These are phyloP conservation scores for Hansenula lynferdii DNA, from an alignment of 1,139 yeast genomes.

Conservation along the genomic window DNA sequence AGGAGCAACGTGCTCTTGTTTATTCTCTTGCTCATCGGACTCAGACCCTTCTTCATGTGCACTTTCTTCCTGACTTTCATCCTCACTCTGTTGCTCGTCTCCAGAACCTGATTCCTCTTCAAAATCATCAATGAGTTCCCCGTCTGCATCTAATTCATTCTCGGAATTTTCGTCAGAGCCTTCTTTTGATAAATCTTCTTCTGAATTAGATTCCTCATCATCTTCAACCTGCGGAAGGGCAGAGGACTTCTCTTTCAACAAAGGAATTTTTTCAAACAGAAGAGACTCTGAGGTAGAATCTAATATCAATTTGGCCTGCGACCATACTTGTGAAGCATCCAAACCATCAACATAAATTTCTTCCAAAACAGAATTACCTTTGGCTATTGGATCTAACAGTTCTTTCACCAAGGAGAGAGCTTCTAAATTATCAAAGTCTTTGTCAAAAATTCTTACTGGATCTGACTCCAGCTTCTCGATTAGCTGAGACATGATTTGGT, in stretches of 20 bases:
- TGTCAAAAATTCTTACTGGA: constrained; percentile 9
- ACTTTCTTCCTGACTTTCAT: constrained; percentile 10
- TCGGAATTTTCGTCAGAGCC: too few species aligned
- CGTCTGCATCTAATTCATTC: constrained; percentile 17
- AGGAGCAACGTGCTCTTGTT: constrained; percentile 12
- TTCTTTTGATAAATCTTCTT: constrained; percentile 14
- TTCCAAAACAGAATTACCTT: constrained; percentile 66
- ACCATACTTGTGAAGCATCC: constrained; percentile 91
- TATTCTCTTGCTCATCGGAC: constrained; percentile 14
- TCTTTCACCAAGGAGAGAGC: constrained; percentile 41
- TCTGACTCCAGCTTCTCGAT: constrained; percentile 6
- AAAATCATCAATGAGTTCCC: constrained; percentile 15
- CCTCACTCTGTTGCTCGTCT: too few species aligned
- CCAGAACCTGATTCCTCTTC: constrained; percentile 14
- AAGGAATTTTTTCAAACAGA: constrained; percentile 42
- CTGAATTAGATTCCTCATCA: constrained; percentile 19
- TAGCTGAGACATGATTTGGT: constrained; percentile 9
- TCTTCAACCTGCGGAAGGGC: constrained; percentile 25
- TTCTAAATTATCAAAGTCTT: constrained; percentile 19
- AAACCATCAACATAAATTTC: constrained; percentile 82
- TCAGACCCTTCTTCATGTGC: constrained; percentile 13
- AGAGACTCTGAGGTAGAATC: constrained; percentile 63
- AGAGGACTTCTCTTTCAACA: constrained; percentile 26
- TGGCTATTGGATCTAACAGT: constrained; percentile 61
- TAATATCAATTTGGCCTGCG: constrained; percentile 81